Base-by-base conservation (phyloP, 1,139 yeast species). In the Kazachstania sp. region DNA sequence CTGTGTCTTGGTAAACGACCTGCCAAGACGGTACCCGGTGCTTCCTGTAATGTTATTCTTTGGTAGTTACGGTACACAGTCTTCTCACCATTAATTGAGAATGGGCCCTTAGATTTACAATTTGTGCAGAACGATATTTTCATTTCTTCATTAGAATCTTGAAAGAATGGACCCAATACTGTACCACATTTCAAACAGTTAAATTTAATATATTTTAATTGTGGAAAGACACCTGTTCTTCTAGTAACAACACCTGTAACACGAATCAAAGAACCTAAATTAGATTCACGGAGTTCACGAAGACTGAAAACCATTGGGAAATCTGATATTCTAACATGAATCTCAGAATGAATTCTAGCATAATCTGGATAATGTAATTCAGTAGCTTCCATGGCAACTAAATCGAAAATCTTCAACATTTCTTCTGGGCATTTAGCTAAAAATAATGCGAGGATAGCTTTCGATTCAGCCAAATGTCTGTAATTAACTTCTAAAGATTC, bases 161-260 rank as follows among this genome's bases (percentile, higher is more conserved):
- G 99, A 59, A 86, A 79, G 58, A 79, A 90, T 1, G 99, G 99
- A 23, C 98, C 98, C 37, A 92, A 72, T 1, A 87, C 82, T 15
- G 85, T 81, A 11, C 94, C 95, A 75, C 99, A 92, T 65, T 86
- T 87, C 50, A 82, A 74, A 73, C 99, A 92, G 67, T 90, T 94
- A 63, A 92, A 92, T 64, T 88, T 90, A 55, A 94, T 94, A 60
- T 88, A 88, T 63, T 90, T 92, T 59, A 92, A 73, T 69, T 92
- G 98, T 3, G 99, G 98, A 73, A 90, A 92, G 28, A 92, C 97
- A 47, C 97, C 97, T 0, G 98, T 90, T 71, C 99, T 81, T 70
- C 97, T 80, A 0, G 98, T 92, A 9, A 92, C 97, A 39, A 92
- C 98, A 50, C 99, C 99, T 7, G 86, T 74, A 16, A 92, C 87